Percentiles rank a stretch among this genome's conserved stretches.
Evolutionary conservation across 805 yeast species (phyloP).

Genomic region (Babjeviella inositovora): DNA sequence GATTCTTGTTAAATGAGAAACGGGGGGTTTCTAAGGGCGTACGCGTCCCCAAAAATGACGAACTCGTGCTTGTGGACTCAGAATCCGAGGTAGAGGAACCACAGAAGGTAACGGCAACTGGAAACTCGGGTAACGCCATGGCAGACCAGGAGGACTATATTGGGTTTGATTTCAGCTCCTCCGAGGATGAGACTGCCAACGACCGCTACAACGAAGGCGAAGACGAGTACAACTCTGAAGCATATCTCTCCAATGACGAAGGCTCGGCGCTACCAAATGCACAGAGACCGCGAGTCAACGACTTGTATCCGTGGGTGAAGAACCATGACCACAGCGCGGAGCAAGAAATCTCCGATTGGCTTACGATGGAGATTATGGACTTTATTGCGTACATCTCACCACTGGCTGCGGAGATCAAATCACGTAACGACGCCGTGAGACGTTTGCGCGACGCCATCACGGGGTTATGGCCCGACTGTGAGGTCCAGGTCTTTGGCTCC

Average conservation of each 20-base stretch:
- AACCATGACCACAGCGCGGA: slow-evolving; percentile 66
- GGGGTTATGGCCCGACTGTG: slow-evolving; percentile 62
- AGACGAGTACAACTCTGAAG: slow-evolving; percentile 16
- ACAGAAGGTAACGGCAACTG: slow-evolving; percentile 2
- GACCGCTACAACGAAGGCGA: slow-evolving; percentile 10
- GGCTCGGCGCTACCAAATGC: slow-evolving; percentile 5
- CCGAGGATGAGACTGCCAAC: slow-evolving; percentile 15
- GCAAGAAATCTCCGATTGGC: slow-evolving; percentile 72
- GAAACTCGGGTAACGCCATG: slow-evolving; percentile 13
- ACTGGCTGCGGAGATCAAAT: slow-evolving; percentile 49
- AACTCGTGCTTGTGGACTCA: too few relatives aligned
- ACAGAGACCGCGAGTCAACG: slow-evolving; percentile 11
- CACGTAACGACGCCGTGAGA: slow-evolving; percentile 50
- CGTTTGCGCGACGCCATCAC: slow-evolving; percentile 35
- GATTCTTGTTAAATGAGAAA: too few relatives aligned
- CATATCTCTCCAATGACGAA: slow-evolving; percentile 6
- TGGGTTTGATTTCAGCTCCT: slow-evolving; percentile 33
- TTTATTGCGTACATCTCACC: slow-evolving; percentile 82
- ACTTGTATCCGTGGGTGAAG: slow-evolving; percentile 58
- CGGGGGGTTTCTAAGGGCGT: too few relatives aligned
- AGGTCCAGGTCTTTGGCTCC: slow-evolving; percentile 81
- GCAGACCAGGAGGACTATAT: slow-evolving; percentile 34
- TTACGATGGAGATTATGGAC: slow-evolving; percentile 72
- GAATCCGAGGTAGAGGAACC: slow-evolving; percentile 2
- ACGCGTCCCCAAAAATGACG: too few relatives aligned